Percentiles rank a stretch among this genome's conserved stretches.
Conservation (phyloP, 441 rosid genomes). For the Croton laevigatus region DNA sequence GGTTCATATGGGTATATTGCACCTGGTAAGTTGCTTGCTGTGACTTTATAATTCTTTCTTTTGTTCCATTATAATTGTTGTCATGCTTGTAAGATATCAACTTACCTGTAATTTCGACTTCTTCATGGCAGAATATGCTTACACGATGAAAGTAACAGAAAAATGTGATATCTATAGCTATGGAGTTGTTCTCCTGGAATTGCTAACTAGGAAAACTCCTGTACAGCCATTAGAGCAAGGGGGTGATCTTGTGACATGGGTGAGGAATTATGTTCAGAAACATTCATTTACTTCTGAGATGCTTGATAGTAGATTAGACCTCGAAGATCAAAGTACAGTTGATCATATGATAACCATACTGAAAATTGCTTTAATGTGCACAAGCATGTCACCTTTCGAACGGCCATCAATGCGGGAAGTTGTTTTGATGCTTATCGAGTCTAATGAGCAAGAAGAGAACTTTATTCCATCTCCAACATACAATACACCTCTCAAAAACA, state of each 20-base stretch:
- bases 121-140: conserved; percentile 72
- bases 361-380: conserved; percentile 76
- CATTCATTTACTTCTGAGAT: conserved; percentile 53
- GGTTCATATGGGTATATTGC: conserved; percentile 99
- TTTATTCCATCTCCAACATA: conserved; percentile 39
- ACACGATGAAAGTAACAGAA: conserved; percentile 94
- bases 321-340: conserved; percentile 50
- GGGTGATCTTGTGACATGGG: conserved; percentile 82
- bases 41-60: background rate
- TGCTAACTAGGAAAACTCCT: conserved; percentile 82
- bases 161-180: conserved; percentile 96
- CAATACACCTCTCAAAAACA: conserved; percentile 38
- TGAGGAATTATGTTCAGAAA: conserved; percentile 55
- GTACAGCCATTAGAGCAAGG: conserved; percentile 86
- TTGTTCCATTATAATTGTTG: background rate
- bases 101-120: background rate
- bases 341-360: conserved; percentile 74
- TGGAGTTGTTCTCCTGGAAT: conserved; percentile 83
- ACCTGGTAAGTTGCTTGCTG: conserved; percentile 56
- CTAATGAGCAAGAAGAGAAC: conserved; percentile 56
- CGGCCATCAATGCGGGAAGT: conserved; percentile 97
- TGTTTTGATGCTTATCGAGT: conserved; percentile 77
- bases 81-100: conserved; percentile 1
- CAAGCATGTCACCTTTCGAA: conserved; percentile 63
- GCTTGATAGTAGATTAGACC: conserved; percentile 65